Percentiles rank a stretch among this genome's conserved stretches.
phyloP scores from a whole-genome alignment of 2,329 filamentous ascomycete species.

The Westerdykella ornata region DNA sequence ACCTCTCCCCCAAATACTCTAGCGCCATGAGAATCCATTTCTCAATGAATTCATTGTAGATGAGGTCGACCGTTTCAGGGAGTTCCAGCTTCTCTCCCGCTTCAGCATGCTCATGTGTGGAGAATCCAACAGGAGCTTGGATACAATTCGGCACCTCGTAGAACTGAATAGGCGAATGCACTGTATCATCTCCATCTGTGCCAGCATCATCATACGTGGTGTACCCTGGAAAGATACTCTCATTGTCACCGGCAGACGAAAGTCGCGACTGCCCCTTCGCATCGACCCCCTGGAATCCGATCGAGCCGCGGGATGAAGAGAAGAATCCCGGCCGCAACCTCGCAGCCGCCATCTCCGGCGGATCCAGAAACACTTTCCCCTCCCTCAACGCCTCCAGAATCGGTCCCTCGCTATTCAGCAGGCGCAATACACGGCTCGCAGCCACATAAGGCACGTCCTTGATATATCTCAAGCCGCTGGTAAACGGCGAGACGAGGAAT shows the following conservation, averaged over 20 bases:
- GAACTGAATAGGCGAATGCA: constrained; percentile 68
- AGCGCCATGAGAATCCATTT: constrained; percentile 72
- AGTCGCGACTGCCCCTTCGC: constrained; percentile 1
- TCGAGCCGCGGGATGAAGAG: neutral
- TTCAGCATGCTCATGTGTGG: constrained; percentile 25
- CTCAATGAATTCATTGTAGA: constrained; percentile 88
- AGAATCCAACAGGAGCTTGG: constrained; percentile 60
- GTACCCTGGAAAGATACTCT: constrained; percentile 65
- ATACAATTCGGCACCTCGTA: constrained; percentile 80
- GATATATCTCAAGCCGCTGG: constrained; percentile 68
- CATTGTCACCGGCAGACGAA: constrained; percentile 10
- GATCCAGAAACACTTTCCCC: constrained; percentile 35
- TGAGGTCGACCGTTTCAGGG: constrained; percentile 72
- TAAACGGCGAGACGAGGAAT: constrained; percentile 82
- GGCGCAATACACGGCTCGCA: constrained; percentile 60
- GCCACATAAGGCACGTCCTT: constrained; percentile 72
- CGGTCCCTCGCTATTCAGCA: constrained; percentile 53
- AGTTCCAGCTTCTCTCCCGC: constrained; percentile 32
- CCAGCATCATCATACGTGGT: constrained; percentile 83
- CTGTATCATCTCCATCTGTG: constrained; percentile 79
- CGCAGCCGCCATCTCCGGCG: constrained; percentile 41
- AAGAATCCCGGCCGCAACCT: constrained; percentile 18
- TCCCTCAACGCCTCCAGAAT: constrained; percentile 38
- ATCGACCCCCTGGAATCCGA: neutral
- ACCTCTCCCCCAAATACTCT: constrained; percentile 51